A percentile compares a stretch with the other conserved stretches of the same genome.
phyloP scores from a whole-genome alignment of 2,329 filamentous ascomycete species.

The Fusarium succisae region DNA sequence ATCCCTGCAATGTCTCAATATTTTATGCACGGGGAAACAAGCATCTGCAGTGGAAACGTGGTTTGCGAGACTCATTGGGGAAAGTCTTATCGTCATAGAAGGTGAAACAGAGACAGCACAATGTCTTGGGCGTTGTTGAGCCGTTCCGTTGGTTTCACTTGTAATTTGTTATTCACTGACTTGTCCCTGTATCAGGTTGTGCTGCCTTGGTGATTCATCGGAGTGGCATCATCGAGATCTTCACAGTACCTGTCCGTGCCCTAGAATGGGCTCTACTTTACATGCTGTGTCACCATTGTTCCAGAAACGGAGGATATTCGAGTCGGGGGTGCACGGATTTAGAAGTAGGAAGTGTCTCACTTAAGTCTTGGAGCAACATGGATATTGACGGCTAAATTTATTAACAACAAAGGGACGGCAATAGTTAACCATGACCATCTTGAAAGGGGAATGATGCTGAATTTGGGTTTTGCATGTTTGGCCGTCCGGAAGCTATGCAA shows the following conservation, averaged over 20 bases:
- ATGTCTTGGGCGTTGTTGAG: not conserved
- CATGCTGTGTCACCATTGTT: not conserved
- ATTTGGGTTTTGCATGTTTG: not conserved
- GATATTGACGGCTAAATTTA: not conserved
- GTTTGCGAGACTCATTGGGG: not conserved
- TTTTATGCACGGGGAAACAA: not conserved
- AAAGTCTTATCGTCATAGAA: slow-evolving; percentile 22
- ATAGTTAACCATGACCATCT: not conserved
- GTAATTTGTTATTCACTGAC: not conserved
- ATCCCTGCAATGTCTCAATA: slow-evolving; percentile 6
- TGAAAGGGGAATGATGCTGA: not conserved
- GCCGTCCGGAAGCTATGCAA: slow-evolving; percentile 9
- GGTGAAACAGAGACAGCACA: not conserved
- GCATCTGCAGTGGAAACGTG: slow-evolving; percentile 4
- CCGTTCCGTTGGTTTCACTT: slow-evolving; percentile 9
- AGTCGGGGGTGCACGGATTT: not conserved
- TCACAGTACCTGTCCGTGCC: not conserved
- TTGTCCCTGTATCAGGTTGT: not conserved
- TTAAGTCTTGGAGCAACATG: not conserved
- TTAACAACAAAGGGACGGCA: no score
- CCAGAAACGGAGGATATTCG: not conserved
- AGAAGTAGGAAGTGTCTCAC: not conserved
- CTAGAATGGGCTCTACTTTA: not conserved
- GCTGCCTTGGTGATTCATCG: slow-evolving; percentile 10
- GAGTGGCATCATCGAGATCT: not conserved